These are phyloP conservation scores for Aureobasidium sp. DNA, from an alignment of 2,329 filamentous ascomycete species.

Conservation along the genomic window DNA sequence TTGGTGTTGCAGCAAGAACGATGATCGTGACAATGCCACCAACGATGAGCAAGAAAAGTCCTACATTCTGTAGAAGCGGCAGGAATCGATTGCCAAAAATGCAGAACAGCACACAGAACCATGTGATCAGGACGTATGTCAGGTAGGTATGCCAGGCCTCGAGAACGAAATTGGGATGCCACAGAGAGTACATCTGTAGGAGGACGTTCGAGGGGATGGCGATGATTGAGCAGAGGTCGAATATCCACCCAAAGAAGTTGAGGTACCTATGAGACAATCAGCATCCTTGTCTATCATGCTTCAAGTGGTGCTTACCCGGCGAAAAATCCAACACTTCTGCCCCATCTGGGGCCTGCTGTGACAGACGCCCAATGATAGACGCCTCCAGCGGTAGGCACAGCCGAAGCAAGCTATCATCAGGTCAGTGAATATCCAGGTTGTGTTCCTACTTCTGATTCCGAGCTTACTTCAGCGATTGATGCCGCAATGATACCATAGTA, in stretches of 20 bases:
- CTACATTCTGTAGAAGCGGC: constrained; percentile 46
- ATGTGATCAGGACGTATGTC: constrained; percentile 50
- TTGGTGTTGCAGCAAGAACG: constrained; percentile 46
- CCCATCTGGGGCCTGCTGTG: constrained; percentile 28
- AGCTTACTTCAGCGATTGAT: constrained; percentile 24
- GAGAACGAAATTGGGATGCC: constrained; percentile 47
- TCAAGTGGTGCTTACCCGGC: background rate
- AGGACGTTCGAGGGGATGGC: constrained; percentile 54
- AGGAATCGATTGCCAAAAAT: constrained; percentile 51
- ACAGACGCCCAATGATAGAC: constrained; percentile 33
- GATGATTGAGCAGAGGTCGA: constrained; percentile 53
- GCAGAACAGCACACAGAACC: constrained; percentile 46
- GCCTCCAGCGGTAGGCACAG: constrained; percentile 28
- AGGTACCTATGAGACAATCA: constrained; percentile 25
- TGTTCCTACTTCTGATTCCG: background rate
- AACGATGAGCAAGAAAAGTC: constrained; percentile 45
- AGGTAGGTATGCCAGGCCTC: constrained; percentile 55
- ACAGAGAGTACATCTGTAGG: constrained; percentile 55
- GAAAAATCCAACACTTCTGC: constrained; percentile 30
- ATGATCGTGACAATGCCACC: constrained; percentile 33
- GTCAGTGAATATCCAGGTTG: background rate
- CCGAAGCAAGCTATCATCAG: constrained; percentile 23
- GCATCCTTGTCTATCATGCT: background rate
- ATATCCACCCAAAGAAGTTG: constrained; percentile 56
- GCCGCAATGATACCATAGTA: constrained; percentile 33